Evolutionary conservation across 1,284 basidiomycete genomes (phyloP).

Genomic region (Sporisorium reilianum): DNA sequence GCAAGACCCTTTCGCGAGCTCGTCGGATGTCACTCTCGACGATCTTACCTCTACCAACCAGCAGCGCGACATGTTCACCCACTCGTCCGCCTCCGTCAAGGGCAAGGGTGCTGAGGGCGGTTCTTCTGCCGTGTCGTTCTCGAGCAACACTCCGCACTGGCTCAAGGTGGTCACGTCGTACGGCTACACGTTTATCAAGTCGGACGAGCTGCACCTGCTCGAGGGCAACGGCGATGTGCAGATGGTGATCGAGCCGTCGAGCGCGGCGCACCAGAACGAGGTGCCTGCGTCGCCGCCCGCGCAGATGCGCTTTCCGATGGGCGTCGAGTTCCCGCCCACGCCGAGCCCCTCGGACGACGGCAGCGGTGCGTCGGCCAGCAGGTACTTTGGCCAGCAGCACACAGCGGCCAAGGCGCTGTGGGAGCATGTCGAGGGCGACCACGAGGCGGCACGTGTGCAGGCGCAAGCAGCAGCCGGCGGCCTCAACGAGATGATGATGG

Average conservation of each 20-base stretch:
- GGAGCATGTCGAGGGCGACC: slow-evolving; percentile 48
- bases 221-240: slow-evolving; percentile 49
- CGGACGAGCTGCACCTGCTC: slow-evolving; percentile 44
- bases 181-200: slow-evolving; percentile 50
- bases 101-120: slow-evolving; percentile 25
- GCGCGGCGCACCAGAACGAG: slow-evolving; percentile 29
- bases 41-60: slow-evolving; percentile 26
- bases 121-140: slow-evolving; percentile 4
- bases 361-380: slow-evolving; percentile 9
- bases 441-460: slow-evolving; percentile 22
- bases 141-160: slow-evolving; percentile 40
- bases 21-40: slow-evolving; percentile 46
- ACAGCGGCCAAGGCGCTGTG: slow-evolving; percentile 25
- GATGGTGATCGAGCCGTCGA: slow-evolving; percentile 44
- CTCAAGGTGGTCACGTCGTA: slow-evolving; percentile 53
- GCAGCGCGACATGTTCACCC: slow-evolving; percentile 43
- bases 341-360: slow-evolving; percentile 49
- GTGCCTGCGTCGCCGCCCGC: slow-evolving; percentile 39
- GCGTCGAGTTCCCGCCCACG: slow-evolving; percentile 48
- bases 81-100: slow-evolving; percentile 31
- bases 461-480: slow-evolving; percentile 9
- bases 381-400: slow-evolving; percentile 38
- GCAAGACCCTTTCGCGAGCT: slow-evolving; percentile 36
- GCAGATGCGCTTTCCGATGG: slow-evolving; percentile 38
- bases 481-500: slow-evolving; percentile 54